Base-by-base conservation (phyloP, 192 early-diverging fungal species). In the Backusella westeae region DNA sequence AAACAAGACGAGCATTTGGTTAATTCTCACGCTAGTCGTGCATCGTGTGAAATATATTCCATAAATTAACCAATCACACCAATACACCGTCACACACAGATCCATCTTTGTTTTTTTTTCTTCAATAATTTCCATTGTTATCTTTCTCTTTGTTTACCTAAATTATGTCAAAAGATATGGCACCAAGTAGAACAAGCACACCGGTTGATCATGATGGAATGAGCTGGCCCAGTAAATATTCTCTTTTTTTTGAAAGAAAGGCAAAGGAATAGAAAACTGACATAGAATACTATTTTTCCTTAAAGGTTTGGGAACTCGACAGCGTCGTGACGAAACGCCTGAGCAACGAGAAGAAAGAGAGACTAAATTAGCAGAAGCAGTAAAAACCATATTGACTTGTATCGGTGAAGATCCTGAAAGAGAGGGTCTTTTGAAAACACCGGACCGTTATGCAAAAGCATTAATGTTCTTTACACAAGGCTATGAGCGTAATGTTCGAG, bases 391-490 rank as follows among this genome's bases (percentile, higher is more conserved):
- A 14, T 80, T 99, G 41, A 91, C 94, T 80, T 94, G 92, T 82
- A 89, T 99, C 35, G 98, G 98, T 46, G 98, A 99, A 81, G 95
- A 99, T 83, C 91, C 94, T 12, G 87, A 93, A 63, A 90, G 98
- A 72, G 96, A 99, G 80, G 98, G 98, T 3, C 85, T 99, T 39
- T 82, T 94, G 59, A 98, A 96, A 85, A 99, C 97, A 0, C 98
- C 98, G 29, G 90, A 96, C 80, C 91, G 97, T 10, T 99, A 97
- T 82, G 98, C 98, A 44, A 96, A 97, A 83, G 97, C 98, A 9
- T 83, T 99, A 26, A 93, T 97, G 92, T 99, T 98, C 78, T 94
- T 99, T 79, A 97, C 98, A 15, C 94, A 98, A 83, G 98, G 98
- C n/a, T 99, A 99, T 83, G 97, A 99, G 81, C 90, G 92, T 79